Conservation (phyloP, 1,284 basidiomycete genomes). For the Heimioporus retisporus region DNA sequence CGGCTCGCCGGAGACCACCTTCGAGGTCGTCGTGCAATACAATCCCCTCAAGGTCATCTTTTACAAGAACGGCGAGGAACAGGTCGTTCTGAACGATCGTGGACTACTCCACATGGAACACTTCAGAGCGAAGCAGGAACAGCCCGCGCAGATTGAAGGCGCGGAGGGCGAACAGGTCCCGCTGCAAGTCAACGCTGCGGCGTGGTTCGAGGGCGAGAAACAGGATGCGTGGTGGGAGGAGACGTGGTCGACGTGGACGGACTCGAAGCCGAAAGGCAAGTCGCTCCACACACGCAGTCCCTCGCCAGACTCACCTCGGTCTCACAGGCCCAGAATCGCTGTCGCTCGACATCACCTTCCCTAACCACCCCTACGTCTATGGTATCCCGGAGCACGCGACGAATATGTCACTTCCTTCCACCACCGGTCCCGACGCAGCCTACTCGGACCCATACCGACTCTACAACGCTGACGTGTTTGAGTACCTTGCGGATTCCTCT, state of each 20-base stretch:
- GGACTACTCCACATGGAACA: slow-evolving; percentile 98
- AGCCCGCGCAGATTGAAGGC: slow-evolving; percentile 54
- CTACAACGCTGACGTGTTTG: slow-evolving; percentile 98
- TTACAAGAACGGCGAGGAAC: slow-evolving; percentile 79
- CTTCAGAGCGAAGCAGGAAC: slow-evolving; percentile 79
- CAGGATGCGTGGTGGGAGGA: slow-evolving; percentile 94
- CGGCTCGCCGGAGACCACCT: slow-evolving; percentile 65
- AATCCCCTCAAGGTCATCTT: slow-evolving; percentile 82
- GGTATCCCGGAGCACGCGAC: slow-evolving; percentile 99
- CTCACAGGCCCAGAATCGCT: slow-evolving; percentile 90
- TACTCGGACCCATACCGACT: slow-evolving; percentile 96
- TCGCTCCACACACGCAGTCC: neutral
- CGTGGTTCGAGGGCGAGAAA: slow-evolving; percentile 90
- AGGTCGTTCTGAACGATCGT: slow-evolving; percentile 92
- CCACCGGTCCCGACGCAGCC: slow-evolving; percentile 73
- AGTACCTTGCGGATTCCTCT: slow-evolving; percentile 92
- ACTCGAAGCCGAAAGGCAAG: slow-evolving; percentile 95
- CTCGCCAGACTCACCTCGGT: slow-evolving; percentile 11
- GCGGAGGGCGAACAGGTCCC: slow-evolving; percentile 61
- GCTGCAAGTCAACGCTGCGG: slow-evolving; percentile 65
- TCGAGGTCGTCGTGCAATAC: slow-evolving; percentile 78
- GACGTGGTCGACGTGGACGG: slow-evolving; percentile 86
- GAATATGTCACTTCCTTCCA: slow-evolving; percentile 88
- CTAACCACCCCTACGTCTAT: slow-evolving; percentile 90
- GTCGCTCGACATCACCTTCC: slow-evolving; percentile 95